Evolutionary conservation across 2,329 filamentous ascomycete genomes (phyloP).

Genomic region (Macrophomina tecta): DNA sequence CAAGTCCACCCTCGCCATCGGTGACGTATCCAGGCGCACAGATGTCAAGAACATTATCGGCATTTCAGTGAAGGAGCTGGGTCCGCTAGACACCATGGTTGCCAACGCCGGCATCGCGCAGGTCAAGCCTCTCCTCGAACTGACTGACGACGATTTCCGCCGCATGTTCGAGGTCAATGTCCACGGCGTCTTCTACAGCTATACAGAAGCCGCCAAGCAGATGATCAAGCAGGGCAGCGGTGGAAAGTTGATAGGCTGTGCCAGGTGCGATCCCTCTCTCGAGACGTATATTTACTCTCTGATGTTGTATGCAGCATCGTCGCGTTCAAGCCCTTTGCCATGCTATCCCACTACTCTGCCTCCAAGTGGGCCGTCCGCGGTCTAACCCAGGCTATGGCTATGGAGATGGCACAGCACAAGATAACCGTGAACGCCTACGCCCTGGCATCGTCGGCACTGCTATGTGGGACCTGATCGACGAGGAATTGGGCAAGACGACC

Average conservation of each 20-base stretch:
- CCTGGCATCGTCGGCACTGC: constrained; percentile 69
- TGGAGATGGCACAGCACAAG: constrained; percentile 67
- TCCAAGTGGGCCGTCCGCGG: constrained; percentile 72
- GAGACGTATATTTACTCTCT: background rate
- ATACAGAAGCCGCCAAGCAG: constrained; percentile 66
- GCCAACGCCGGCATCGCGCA: constrained; percentile 69
- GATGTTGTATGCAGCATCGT: constrained; percentile 52
- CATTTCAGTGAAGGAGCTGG: constrained; percentile 59
- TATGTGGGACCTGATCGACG: constrained; percentile 74
- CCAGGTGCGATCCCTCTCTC: constrained; percentile 42
- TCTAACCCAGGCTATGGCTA: constrained; percentile 69
- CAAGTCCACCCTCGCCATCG: constrained; percentile 61
- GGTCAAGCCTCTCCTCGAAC: constrained; percentile 61
- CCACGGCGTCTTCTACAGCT: constrained; percentile 69
- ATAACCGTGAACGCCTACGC: constrained; percentile 73
- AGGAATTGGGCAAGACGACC: constrained; percentile 59
- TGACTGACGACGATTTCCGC: constrained; percentile 63
- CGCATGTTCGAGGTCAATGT: constrained; percentile 71
- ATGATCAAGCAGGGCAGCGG: constrained; percentile 64
- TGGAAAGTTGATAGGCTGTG: constrained; percentile 60
- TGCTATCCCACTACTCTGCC: constrained; percentile 68
- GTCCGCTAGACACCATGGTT: constrained; percentile 60
- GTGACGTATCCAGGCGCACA: constrained; percentile 64
- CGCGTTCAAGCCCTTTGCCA: constrained; percentile 64
- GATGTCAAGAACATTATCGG: constrained; percentile 62